Conservation (phyloP, 495 filamentous ascomycete genomes). For the Podospora sp. region DNA sequence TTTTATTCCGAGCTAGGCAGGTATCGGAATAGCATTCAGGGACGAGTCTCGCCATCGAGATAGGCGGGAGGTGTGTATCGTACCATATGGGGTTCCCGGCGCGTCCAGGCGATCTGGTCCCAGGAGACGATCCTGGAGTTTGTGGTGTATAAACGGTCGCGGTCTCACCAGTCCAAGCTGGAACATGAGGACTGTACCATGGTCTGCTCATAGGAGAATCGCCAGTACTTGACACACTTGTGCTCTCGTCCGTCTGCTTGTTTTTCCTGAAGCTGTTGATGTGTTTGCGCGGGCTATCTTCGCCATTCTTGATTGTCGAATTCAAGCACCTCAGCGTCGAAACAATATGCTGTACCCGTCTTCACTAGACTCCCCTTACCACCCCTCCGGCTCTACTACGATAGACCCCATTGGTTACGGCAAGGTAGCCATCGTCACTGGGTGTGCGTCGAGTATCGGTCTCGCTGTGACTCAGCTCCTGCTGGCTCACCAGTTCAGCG, state of each 20-base stretch:
- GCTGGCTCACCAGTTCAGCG: constrained; percentile 41
- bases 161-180: background rate
- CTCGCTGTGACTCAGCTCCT: constrained; percentile 42
- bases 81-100: constrained; percentile 8
- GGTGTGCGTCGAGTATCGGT: constrained; percentile 47
- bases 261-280: too few relatives aligned
- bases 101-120: background rate
- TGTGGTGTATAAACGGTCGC: background rate
- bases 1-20: background rate
- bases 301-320: too few relatives aligned
- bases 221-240: too few relatives aligned
- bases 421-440: constrained; percentile 45
- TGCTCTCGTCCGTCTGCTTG: too few relatives aligned
- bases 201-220: too few relatives aligned
- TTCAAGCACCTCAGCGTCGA: background rate
- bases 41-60: constrained; percentile 1
- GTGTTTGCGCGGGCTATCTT: too few relatives aligned
- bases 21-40: background rate
- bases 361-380: constrained; percentile 28
- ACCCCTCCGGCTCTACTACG: constrained; percentile 9
- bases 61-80: background rate
- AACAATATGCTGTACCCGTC: constrained; percentile 32
- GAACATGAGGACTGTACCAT: too few relatives aligned
- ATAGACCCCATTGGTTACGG: constrained; percentile 36
- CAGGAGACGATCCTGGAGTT: background rate